Conservation (phyloP, 768 basidiomycete genomes). For the Rhizopogon sp. region DNA sequence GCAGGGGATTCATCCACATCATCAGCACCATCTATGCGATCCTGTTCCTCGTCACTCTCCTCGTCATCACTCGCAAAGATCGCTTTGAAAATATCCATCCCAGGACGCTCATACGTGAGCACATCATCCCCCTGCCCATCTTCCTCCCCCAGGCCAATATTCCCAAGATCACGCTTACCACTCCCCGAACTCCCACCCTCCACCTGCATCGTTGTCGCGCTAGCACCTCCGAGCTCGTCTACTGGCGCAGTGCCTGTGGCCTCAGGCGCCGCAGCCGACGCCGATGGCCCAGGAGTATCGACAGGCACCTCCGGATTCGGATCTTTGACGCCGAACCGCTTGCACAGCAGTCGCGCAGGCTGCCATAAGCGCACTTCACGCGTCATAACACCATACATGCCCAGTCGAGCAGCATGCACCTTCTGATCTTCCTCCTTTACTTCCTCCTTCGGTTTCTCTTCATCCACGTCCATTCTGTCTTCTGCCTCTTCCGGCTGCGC, state of each 20-base stretch:
- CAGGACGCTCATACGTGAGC: constrained; percentile 81
- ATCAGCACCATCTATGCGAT: constrained; percentile 14
- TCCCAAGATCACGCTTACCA: constrained; percentile 59
- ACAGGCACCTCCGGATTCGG: constrained; percentile 58
- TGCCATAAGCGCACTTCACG: constrained; percentile 71
- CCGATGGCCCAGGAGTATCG: constrained; percentile 24
- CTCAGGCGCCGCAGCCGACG: constrained; percentile 13
- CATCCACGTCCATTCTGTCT: constrained; percentile 35
- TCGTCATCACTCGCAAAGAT: constrained; percentile 97
- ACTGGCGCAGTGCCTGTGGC: background rate
- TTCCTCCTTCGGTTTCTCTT: constrained; percentile 27
- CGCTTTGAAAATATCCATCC: constrained; percentile 94
- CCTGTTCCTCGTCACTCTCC: constrained; percentile 66
- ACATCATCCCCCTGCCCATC: constrained; percentile 85
- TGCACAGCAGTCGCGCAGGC: constrained; percentile 84
- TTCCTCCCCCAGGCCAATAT: constrained; percentile 90
- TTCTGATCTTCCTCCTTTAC: constrained; percentile 68
- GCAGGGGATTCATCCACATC: constrained; percentile 2
- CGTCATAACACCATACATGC: constrained; percentile 90
- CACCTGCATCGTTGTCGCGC: background rate
- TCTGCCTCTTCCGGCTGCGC: constrained; percentile 35
- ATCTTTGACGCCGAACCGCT: constrained; percentile 89
- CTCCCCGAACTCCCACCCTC: background rate
- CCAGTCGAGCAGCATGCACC: constrained; percentile 74
- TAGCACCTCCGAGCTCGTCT: background rate